phyloP scores from a whole-genome alignment of 2,329 filamentous ascomycete genomes.

The Ophioceras dolichostomum region DNA sequence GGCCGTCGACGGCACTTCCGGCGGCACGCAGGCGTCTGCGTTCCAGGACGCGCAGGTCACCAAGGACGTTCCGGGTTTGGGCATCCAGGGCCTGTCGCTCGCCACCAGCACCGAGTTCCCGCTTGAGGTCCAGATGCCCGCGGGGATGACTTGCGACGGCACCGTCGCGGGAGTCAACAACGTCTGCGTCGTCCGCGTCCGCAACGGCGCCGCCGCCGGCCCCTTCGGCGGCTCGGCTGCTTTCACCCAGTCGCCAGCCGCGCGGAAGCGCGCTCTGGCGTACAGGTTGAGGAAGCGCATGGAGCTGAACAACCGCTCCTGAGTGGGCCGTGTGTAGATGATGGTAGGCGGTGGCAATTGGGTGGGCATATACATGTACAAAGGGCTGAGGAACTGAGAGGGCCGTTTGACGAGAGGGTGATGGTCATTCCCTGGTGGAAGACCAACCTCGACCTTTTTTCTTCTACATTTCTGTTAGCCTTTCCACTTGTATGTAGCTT shows the following conservation, averaged over 20 bases:
- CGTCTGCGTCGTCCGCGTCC: slow-evolving; percentile 53
- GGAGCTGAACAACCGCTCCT: slow-evolving; percentile 1
- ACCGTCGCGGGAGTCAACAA: slow-evolving; percentile 44
- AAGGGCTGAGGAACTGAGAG: too few species aligned
- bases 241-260: slow-evolving; percentile 46
- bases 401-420: too few species aligned
- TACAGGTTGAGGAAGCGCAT: slow-evolving; percentile 28
- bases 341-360: too few species aligned
- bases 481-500: too few species aligned
- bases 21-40: slow-evolving; percentile 45
- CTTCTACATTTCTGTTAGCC: too few species aligned
- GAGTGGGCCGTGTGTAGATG: too few species aligned
- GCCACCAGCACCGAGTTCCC: slow-evolving; percentile 53
- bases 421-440: too few species aligned
- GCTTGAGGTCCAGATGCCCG: slow-evolving; percentile 51
- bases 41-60: slow-evolving; percentile 48
- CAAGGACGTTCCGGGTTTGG: slow-evolving; percentile 48
- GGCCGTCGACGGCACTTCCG: slow-evolving; percentile 48
- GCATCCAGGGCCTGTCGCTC: slow-evolving; percentile 41
- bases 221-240: slow-evolving; percentile 56
- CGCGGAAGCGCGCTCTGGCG: slow-evolving; percentile 50
- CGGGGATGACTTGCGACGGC: slow-evolving; percentile 53
- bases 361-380: too few species aligned
- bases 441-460: too few species aligned
- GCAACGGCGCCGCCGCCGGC: slow-evolving; percentile 48